Percentiles rank a stretch among this genome's conserved stretches.
phyloP scores from a whole-genome alignment of 108 stramenopile genomes.

The Seminavis robusta region DNA sequence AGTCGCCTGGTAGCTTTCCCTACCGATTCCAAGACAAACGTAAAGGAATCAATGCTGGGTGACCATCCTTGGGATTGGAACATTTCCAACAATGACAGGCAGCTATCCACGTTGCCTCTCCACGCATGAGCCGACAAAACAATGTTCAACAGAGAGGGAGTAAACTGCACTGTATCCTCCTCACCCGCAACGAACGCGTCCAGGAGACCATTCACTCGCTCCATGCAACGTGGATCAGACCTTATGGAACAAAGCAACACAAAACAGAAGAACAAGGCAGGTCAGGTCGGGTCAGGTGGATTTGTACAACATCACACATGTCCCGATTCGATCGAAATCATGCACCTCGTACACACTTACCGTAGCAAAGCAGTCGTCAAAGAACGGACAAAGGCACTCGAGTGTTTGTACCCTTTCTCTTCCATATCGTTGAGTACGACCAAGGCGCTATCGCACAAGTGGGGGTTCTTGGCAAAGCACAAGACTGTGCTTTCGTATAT shows the following conservation, averaged over 20 bases:
- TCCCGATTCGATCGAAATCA: no score
- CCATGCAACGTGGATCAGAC: no score
- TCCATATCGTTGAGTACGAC: constrained; percentile 63
- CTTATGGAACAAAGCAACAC: no score
- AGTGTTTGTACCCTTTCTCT: constrained; percentile 48
- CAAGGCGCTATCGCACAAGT: constrained; percentile 32
- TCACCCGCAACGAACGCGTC: no score
- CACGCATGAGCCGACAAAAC: constrained; percentile 45
- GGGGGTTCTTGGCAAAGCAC: constrained; percentile 31
- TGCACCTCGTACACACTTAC: no score
- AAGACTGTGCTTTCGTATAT: constrained; percentile 71
- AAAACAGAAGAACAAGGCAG: no score
- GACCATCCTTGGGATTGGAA: constrained; percentile 15
- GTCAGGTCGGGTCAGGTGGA: no score
- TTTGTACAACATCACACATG: no score
- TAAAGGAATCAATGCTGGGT: constrained; percentile 54
- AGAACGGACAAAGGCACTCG: no score
- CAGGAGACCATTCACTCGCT: no score
- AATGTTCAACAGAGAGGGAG: constrained; percentile 40
- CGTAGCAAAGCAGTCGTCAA: no score
- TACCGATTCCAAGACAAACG: constrained; percentile 61
- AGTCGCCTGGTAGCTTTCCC: constrained; percentile 30
- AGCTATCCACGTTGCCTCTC: constrained; percentile 25
- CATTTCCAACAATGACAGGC: constrained; percentile 9
- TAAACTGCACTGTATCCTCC: no score